Conservation (phyloP, 768 basidiomycete species). For the Termitomyces sp. region DNA sequence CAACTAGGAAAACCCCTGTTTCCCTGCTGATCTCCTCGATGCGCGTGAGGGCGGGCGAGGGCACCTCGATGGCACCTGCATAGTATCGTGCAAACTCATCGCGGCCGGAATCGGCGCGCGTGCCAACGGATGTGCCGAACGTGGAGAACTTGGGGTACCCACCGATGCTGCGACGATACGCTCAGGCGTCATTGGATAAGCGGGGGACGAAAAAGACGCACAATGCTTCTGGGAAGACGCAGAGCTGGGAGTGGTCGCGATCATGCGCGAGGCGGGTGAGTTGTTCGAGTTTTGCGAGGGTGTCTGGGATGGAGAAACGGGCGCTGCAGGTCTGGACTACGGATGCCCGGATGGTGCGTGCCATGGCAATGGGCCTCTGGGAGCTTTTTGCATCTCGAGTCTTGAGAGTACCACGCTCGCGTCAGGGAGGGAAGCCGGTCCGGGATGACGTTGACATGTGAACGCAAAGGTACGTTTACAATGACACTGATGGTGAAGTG, state of each 20-base stretch:
- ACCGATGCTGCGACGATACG: slow-evolving; percentile 23
- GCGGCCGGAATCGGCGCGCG: slow-evolving; percentile 43
- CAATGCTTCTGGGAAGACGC: slow-evolving; percentile 59
- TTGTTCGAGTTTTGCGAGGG: slow-evolving; percentile 44
- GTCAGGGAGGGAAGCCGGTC: too few species aligned
- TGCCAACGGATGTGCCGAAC: slow-evolving; percentile 48
- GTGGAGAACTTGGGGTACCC: slow-evolving; percentile 58
- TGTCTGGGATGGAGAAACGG: slow-evolving; percentile 38
- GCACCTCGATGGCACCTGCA: slow-evolving; percentile 50
- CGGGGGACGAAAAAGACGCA: slow-evolving; percentile 11
- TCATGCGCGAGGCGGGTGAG: slow-evolving; percentile 41
- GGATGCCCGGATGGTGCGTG: slow-evolving; percentile 31
- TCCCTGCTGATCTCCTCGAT: slow-evolving; percentile 46
- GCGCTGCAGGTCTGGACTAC: slow-evolving; percentile 50
- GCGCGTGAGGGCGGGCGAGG: slow-evolving; percentile 41
- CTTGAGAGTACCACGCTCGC: too few species aligned
- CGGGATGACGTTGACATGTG: too few species aligned
- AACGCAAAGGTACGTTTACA: too few species aligned
- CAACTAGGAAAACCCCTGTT: slow-evolving; percentile 48
- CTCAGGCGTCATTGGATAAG: neutral
- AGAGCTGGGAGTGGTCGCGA: slow-evolving; percentile 41
- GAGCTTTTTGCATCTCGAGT: neutral
- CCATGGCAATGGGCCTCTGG: neutral
- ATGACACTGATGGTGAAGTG: slow-evolving; percentile 71
- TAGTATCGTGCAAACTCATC: slow-evolving; percentile 56